These are phyloP conservation scores for Capronia coronata DNA, from an alignment of 2,329 filamentous ascomycete species.

Conservation along the genomic window DNA sequence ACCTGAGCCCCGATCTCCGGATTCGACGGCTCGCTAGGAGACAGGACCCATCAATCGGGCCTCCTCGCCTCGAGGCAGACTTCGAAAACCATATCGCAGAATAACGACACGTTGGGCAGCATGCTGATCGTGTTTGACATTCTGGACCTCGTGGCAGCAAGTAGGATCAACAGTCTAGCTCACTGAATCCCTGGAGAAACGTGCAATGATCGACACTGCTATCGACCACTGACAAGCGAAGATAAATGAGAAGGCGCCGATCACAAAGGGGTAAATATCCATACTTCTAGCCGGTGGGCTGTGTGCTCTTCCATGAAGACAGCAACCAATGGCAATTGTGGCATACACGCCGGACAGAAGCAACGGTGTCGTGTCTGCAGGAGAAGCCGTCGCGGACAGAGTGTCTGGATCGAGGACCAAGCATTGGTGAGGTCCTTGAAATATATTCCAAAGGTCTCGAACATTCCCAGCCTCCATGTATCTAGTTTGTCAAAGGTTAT, in stretches of 20 bases:
- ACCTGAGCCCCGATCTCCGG: background rate
- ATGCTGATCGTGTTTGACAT: background rate
- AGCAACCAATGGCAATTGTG: too few species aligned
- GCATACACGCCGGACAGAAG: too few species aligned
- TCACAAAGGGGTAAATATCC: too few species aligned
- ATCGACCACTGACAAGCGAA: conserved; percentile 1
- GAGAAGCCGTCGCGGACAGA: too few species aligned
- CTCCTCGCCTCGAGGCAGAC: background rate
- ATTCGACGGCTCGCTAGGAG: background rate
- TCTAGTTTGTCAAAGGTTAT: too few species aligned
- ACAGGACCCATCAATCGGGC: background rate
- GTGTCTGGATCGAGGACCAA: too few species aligned
- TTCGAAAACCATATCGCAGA: background rate
- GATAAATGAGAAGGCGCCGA: background rate
- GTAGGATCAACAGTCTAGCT: background rate
- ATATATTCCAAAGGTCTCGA: too few species aligned
- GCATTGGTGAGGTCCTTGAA: too few species aligned
- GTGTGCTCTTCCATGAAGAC: too few species aligned
- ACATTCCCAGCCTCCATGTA: too few species aligned
- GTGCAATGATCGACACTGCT: conserved; percentile 9
- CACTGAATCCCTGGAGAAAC: conserved; percentile 1
- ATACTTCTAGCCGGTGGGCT: too few species aligned
- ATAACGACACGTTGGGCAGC: background rate
- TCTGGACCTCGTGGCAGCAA: background rate
- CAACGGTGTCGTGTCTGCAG: background rate